These are phyloP conservation scores for Cyclocybe cylindracea DNA, from an alignment of 768 basidiomycete genomes.

Conservation along the genomic window DNA sequence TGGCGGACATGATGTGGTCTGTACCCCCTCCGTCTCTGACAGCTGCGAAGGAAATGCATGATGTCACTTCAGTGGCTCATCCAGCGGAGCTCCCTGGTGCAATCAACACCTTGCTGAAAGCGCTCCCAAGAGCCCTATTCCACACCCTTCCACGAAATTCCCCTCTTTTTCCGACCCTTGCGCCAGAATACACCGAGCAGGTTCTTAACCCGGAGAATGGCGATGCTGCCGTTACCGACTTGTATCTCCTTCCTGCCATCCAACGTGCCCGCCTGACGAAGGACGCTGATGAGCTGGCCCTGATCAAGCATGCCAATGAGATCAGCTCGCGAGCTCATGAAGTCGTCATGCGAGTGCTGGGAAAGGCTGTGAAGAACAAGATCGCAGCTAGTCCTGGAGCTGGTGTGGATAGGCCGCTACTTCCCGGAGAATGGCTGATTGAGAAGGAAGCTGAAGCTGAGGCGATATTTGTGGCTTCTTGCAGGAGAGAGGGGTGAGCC, in stretches of 20 bases:
- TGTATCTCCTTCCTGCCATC: slow-evolving; percentile 75
- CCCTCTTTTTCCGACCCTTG: slow-evolving; percentile 52
- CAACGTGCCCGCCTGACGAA: slow-evolving; percentile 82
- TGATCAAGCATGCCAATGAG: slow-evolving; percentile 77
- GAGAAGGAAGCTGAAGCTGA: slow-evolving; percentile 94
- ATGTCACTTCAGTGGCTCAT: slow-evolving; percentile 62
- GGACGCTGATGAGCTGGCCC: slow-evolving; percentile 67
- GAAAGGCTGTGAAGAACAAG: slow-evolving; percentile 63
- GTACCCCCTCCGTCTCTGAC: slow-evolving; percentile 73
- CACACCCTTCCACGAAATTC: slow-evolving; percentile 63
- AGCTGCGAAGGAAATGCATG: slow-evolving; percentile 50
- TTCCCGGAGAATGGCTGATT: slow-evolving; percentile 86
- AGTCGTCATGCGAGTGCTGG: slow-evolving; percentile 88
- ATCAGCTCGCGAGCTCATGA: slow-evolving; percentile 92
- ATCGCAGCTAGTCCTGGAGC: slow-evolving; percentile 47
- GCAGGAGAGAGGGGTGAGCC: slow-evolving; percentile 82
- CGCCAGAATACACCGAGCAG: slow-evolving; percentile 40
- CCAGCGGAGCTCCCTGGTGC: slow-evolving; percentile 43
- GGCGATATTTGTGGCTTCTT: slow-evolving; percentile 89
- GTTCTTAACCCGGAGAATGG: slow-evolving; percentile 32
- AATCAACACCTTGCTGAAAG: slow-evolving; percentile 47
- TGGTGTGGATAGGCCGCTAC: slow-evolving; percentile 48
- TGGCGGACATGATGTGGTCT: slow-evolving; percentile 85
- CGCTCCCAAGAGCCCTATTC: slow-evolving; percentile 55
- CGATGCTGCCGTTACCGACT: slow-evolving; percentile 47